Percentiles rank a stretch among this genome's conserved stretches.
Conservation (phyloP, 768 basidiomycete species). For the Butyriboletus loyo region DNA sequence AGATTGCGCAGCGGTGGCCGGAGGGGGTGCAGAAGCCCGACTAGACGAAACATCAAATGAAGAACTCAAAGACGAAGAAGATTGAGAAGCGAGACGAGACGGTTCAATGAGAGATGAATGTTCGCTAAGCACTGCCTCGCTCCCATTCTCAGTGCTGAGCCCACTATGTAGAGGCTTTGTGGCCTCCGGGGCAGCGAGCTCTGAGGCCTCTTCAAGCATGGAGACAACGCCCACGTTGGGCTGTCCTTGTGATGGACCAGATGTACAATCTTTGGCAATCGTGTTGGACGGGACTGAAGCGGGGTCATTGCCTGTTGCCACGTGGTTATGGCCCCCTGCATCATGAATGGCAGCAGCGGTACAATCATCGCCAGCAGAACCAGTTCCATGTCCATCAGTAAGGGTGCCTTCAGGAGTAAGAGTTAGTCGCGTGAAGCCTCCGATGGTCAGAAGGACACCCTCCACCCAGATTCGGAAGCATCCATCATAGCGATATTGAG, state of each 20-base stretch:
- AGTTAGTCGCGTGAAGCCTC: slow-evolving; percentile 60
- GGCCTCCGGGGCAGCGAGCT: slow-evolving; percentile 16
- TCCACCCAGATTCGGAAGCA: slow-evolving; percentile 38
- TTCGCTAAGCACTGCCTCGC: slow-evolving; percentile 13
- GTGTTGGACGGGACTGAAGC: slow-evolving; percentile 24
- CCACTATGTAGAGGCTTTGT: slow-evolving; percentile 17
- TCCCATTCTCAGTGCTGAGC: slow-evolving; percentile 18
- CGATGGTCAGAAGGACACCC: slow-evolving; percentile 38
- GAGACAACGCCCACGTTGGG: slow-evolving; percentile 19
- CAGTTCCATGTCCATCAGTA: slow-evolving; percentile 35
- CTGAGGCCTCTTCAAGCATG: slow-evolving; percentile 19
- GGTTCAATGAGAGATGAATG: slow-evolving; percentile 27
- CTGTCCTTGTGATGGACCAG: slow-evolving; percentile 18
- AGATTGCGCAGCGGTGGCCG: slow-evolving; percentile 28
- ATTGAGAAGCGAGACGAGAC: slow-evolving; percentile 31
- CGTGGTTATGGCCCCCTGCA: slow-evolving; percentile 12
- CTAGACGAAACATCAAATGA: slow-evolving; percentile 48
- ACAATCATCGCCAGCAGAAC: slow-evolving; percentile 30
- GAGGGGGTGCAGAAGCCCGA: slow-evolving; percentile 36
- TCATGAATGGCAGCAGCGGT: slow-evolving; percentile 13
- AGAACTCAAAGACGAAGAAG: slow-evolving; percentile 32
- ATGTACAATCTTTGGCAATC: slow-evolving; percentile 11
- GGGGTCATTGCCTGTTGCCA: slow-evolving; percentile 25
- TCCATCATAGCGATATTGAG: slow-evolving; percentile 41
- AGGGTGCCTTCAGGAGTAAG: slow-evolving; percentile 40